phyloP scores from a whole-genome alignment of 768 basidiomycete species.

The Lenzites betulinus region DNA sequence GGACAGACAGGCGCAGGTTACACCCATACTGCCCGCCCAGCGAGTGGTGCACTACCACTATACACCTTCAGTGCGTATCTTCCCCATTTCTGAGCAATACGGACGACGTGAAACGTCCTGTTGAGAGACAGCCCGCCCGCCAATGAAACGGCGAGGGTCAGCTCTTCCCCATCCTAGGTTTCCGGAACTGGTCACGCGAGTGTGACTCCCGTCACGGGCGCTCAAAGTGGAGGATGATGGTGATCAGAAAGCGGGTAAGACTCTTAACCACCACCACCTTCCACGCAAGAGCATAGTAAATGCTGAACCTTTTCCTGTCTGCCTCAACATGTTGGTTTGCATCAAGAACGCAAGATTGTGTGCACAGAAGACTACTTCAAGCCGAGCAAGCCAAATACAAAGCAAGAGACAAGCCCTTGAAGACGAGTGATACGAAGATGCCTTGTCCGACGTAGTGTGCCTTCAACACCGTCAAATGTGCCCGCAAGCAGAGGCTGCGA shows the following conservation, averaged over 20 bases:
- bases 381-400: not conserved
- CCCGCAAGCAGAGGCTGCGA: not conserved
- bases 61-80: no score
- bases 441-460: not conserved
- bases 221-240: conserved; percentile 5
- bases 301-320: not conserved
- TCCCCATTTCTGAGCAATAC: not conserved
- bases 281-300: conserved; percentile 2
- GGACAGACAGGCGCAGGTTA: no score
- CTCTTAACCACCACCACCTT: conserved; percentile 11
- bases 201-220: conserved; percentile 11
- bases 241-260: not conserved
- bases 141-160: not conserved
- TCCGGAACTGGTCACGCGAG: not conserved
- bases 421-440: not conserved
- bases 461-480: not conserved
- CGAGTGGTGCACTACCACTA: no score
- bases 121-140: no score
- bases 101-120: not conserved
- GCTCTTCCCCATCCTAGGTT: not conserved
- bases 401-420: not conserved
- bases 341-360: conserved; percentile 2
- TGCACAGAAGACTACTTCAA: conserved; percentile 1
- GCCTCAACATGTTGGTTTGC: conserved; percentile 1
- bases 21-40: no score